Base-by-base conservation (phyloP, 305 asterid species). In the Fraxinus albicans region DNA sequence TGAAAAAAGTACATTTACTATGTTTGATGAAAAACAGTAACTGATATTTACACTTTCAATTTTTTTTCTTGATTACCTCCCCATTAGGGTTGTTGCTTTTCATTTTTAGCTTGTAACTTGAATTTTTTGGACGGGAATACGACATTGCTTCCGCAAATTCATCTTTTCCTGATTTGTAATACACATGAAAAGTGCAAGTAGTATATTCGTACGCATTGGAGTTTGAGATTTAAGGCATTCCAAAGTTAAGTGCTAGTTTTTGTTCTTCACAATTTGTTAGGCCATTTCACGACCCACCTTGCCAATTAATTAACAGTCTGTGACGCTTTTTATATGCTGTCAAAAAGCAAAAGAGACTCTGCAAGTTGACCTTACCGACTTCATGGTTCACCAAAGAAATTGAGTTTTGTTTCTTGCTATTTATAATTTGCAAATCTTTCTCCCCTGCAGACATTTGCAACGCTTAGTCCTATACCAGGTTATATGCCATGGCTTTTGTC, bases 391-490 rank as follows among this genome's bases (percentile, higher is more conserved):
- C 78, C 34, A 82, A 25, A 3, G 34, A 35, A 6, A 2, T 50
- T 50, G 58, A 27, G 9, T 67, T 42, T 58, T 67, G 36, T 76
- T 80, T 81, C 40, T 73, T 53, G 38, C 77, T 79, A 77, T 73
- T 60, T 76, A 21, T 77, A 85, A 82, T 79, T 78, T 80, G 38
- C 34, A 63, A 69, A 80, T 76, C 35, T 65, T 77, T 82, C 42
- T 86, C 63, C 67, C 78, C 78, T 89, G 89, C 93, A 96, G 99
- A 92, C 93, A 76, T 96, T 96, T 81, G 98, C 98, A 78, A 96
- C 99, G 21, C 97, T 94, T 83, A 96, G 99, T 87, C 99, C 99
- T 77, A 91, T 94, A 69, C 98, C 98, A 72, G 99, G 98, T 83
- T 96, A 80, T 87, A 90, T 92, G 97, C 93, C 88, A 76, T 96